A percentile compares a stretch with the other conserved stretches of the same genome.
phyloP scores from a whole-genome alignment of 2,329 filamentous ascomycete genomes.

The Nemania serpens region DNA sequence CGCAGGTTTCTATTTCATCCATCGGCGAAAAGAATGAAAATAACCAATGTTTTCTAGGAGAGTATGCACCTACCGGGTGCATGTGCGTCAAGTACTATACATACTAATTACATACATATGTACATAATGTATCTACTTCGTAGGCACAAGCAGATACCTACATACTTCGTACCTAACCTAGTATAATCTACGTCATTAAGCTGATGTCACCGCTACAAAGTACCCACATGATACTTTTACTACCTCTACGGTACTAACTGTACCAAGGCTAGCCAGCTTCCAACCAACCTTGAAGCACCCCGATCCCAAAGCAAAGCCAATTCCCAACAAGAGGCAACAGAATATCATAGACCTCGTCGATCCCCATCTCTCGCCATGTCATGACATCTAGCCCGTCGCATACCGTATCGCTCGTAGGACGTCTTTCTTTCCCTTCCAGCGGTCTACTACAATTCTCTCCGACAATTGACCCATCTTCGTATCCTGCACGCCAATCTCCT shows the following conservation, averaged over 20 bases:
- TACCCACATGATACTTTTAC: too few species aligned
- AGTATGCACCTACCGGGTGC: too few species aligned
- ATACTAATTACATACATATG: too few species aligned
- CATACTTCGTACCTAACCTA: too few species aligned
- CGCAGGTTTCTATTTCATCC: background rate
- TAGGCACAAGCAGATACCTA: too few species aligned
- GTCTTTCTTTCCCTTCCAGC: background rate
- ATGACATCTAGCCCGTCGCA: conserved; percentile 7
- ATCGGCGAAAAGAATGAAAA: background rate
- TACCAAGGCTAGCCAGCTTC: background rate
- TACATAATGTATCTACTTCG: too few species aligned
- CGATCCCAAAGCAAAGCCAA: background rate
- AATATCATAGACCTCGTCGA: background rate
- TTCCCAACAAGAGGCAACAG: background rate
- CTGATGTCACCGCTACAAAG: too few species aligned
- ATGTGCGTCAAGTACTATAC: too few species aligned
- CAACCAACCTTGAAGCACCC: background rate
- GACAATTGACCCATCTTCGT: background rate
- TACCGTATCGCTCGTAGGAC: background rate
- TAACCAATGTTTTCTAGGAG: background rate
- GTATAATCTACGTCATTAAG: too few species aligned
- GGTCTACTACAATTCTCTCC: background rate
- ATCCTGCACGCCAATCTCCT: too few species aligned
- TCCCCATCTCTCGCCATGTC: conserved; percentile 1
- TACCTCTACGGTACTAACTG: too few species aligned